Evolutionary conservation across 2,329 filamentous ascomycete species (phyloP).

Genomic region (Cladosporium sphaerospermum): DNA sequence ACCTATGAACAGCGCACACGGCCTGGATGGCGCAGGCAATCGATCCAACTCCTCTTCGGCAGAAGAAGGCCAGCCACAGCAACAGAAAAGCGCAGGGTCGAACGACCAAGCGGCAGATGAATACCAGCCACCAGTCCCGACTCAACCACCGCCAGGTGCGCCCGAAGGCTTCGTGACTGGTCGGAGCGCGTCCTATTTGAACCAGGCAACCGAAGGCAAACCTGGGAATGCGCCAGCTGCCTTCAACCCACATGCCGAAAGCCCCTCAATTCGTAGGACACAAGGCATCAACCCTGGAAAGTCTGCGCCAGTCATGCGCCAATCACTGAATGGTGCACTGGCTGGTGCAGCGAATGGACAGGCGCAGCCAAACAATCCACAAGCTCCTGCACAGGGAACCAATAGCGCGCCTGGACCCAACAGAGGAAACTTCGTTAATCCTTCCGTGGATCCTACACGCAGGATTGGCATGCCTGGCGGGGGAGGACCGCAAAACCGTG

Average conservation of each 20-base stretch:
- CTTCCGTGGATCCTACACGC: conserved; percentile 40
- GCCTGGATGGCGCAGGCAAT: conserved; percentile 16
- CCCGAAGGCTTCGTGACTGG: conserved; percentile 43
- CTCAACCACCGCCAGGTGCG: conserved; percentile 25
- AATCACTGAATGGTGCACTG: conserved; percentile 10
- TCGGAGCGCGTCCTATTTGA: conserved; percentile 37
- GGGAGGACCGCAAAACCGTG: conserved; percentile 35
- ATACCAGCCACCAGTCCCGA: conserved; percentile 19
- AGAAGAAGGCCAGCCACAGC: conserved; percentile 11
- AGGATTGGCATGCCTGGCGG: conserved; percentile 44
- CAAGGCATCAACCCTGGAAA: conserved; percentile 76
- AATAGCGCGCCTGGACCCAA: conserved; percentile 17
- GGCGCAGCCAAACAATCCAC: conserved; percentile 11
- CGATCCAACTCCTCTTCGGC: conserved; percentile 29
- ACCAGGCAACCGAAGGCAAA: conserved; percentile 28
- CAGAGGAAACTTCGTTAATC: conserved; percentile 43
- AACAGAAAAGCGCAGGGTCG: conserved; percentile 2
- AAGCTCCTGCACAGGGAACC: conserved; percentile 8
- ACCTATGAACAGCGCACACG: background rate
- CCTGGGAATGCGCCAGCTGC: conserved; percentile 28
- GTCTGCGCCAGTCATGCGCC: conserved; percentile 64
- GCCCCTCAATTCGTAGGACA: conserved; percentile 80
- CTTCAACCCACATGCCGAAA: conserved; percentile 46
- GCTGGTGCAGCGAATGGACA: conserved; percentile 9
- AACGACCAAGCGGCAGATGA: conserved; percentile 11